phyloP scores from a whole-genome alignment of 75 land plant species.

The Sequoia sempervirens region DNA sequence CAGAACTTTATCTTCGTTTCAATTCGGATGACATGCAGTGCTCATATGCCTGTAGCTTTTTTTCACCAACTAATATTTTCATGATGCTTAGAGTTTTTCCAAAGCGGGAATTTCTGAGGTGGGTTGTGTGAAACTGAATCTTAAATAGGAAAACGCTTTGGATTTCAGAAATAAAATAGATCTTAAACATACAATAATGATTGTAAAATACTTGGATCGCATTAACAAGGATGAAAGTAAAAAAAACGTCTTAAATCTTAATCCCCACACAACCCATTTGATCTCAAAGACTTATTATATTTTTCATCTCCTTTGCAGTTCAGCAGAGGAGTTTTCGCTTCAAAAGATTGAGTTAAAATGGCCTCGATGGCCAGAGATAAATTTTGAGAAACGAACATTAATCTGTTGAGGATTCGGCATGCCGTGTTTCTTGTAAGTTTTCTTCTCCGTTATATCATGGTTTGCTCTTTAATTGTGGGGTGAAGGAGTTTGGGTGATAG shows the following conservation, averaged over 20 bases:
- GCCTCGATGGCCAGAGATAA: not conserved
- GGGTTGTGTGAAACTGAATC: not conserved
- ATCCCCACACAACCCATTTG: not conserved
- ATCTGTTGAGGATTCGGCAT: not conserved
- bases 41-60: not conserved
- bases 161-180: not conserved
- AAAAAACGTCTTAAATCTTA: not conserved
- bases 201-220: not conserved
- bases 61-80: not conserved
- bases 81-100: not conserved
- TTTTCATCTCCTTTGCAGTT: not conserved
- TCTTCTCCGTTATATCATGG: not conserved
- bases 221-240: not conserved
- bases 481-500: no score
- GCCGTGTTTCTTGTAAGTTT: constrained; percentile 1
- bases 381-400: not conserved
- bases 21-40: not conserved
- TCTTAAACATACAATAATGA: not conserved
- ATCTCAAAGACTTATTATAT: not conserved
- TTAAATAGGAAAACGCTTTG: not conserved
- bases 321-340: not conserved
- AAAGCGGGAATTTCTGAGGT: not conserved
- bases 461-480: not conserved
- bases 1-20: not conserved
- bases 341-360: not conserved